Conservation (phyloP, 2,329 filamentous ascomycete genomes). For the Pestalotiopsis sp. region DNA sequence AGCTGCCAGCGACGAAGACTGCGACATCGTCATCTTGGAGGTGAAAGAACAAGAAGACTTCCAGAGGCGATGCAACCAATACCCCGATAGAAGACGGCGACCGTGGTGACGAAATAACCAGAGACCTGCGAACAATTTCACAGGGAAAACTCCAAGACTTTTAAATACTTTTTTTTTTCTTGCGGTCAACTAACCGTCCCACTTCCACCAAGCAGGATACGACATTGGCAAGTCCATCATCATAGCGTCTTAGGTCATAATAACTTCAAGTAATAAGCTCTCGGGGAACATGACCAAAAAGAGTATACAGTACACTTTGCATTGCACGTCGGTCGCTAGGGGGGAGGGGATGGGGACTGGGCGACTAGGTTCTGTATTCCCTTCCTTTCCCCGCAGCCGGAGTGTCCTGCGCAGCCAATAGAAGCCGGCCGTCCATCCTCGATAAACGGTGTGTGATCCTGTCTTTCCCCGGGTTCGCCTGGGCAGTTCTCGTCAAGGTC, state of each 20-base stretch:
- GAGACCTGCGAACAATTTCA: neutral
- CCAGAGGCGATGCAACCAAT: neutral
- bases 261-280: slow-evolving; percentile 1
- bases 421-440: neutral
- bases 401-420: neutral
- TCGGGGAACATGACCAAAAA: slow-evolving; percentile 7
- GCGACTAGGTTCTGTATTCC: no score
- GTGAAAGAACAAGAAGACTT: neutral
- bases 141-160: neutral
- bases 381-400: neutral
- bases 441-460: neutral
- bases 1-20: neutral
- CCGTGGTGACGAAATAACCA: neutral
- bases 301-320: slow-evolving; percentile 2
- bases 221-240: neutral
- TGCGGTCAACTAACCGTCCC: neutral
- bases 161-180: neutral
- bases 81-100: neutral
- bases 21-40: neutral
- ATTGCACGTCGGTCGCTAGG: neutral
- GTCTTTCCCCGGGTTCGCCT: neutral
- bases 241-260: neutral
- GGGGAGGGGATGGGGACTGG: neutral
- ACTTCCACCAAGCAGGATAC: neutral
- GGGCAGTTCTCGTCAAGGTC: neutral